phyloP scores from a whole-genome alignment of 2,329 filamentous ascomycete species.

The Xylaria sp. region DNA sequence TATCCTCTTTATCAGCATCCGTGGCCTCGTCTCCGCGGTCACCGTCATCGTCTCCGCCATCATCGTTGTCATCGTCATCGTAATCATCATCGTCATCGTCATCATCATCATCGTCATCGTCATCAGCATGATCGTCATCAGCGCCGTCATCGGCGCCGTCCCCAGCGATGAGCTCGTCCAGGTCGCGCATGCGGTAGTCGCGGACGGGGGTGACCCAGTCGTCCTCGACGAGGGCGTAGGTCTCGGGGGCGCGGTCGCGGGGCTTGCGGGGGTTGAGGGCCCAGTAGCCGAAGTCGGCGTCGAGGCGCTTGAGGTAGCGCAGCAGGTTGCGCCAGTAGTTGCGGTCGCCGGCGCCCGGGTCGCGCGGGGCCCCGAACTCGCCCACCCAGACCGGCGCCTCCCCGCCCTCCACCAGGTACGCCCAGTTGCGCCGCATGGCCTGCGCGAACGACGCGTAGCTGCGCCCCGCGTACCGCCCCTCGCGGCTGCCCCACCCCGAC shows the following conservation, averaged over 20 bases:
- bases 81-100: not conserved
- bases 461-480: slow-evolving; percentile 62
- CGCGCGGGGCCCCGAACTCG: slow-evolving; percentile 63
- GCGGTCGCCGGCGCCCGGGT: slow-evolving; percentile 57
- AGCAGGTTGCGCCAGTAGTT: slow-evolving; percentile 70
- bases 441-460: slow-evolving; percentile 63
- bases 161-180: slow-evolving; percentile 56
- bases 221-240: slow-evolving; percentile 63
- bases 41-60: too few species aligned
- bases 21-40: too few species aligned
- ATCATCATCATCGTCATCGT: not conserved
- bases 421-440: slow-evolving; percentile 69
- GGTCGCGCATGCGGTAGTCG: slow-evolving; percentile 65
- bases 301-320: slow-evolving; percentile 57
- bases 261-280: slow-evolving; percentile 69
- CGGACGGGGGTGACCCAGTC: slow-evolving; percentile 66
- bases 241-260: slow-evolving; percentile 57
- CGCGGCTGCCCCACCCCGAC: slow-evolving; percentile 68
- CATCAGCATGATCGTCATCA: slow-evolving; percentile 3
- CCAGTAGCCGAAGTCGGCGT: slow-evolving; percentile 72
- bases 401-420: slow-evolving; percentile 59
- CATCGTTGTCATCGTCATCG: not conserved
- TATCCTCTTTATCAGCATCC: too few species aligned
- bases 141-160: slow-evolving; percentile 6
- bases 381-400: slow-evolving; percentile 69